A percentile compares a stretch with the other conserved stretches of the same genome.
Evolutionary conservation across 164 flowering plant genomes (phyloP).

Genomic region (Stephania japonica): DNA sequence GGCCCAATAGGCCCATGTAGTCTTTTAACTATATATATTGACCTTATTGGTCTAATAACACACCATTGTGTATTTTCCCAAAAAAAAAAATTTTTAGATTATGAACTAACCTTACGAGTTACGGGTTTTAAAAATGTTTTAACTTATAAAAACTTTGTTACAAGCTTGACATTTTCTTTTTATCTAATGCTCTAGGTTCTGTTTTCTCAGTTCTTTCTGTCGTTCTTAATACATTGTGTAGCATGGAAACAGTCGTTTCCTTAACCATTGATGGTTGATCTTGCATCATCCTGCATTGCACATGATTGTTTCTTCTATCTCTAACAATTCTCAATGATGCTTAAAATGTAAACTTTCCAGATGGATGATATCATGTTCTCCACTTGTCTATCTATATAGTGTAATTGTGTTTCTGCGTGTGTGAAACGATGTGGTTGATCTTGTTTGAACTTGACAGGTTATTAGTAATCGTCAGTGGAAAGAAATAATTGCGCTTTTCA

Average conservation of each 20-base stretch:
- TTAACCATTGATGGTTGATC: background rate
- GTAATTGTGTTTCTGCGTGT: background rate
- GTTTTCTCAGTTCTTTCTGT: background rate
- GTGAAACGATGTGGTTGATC: background rate
- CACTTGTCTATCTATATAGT: background rate
- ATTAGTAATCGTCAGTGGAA: conserved; percentile 73
- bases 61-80: too few relatives aligned
- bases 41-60: too few relatives aligned
- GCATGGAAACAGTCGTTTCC: background rate
- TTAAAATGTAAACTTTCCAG: background rate
- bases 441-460: conserved; percentile 39
- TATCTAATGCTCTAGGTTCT: background rate
- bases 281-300: background rate
- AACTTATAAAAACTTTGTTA: background rate
- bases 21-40: too few relatives aligned
- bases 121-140: background rate
- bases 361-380: background rate
- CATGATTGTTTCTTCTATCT: background rate
- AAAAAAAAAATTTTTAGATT: too few relatives aligned
- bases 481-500: conserved; percentile 58
- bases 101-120: background rate
- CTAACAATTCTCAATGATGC: background rate
- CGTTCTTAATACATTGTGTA: background rate
- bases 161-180: background rate
- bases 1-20: too few relatives aligned